Conservation (phyloP, 495 filamentous ascomycete genomes). For the Sporormia fimetaria region DNA sequence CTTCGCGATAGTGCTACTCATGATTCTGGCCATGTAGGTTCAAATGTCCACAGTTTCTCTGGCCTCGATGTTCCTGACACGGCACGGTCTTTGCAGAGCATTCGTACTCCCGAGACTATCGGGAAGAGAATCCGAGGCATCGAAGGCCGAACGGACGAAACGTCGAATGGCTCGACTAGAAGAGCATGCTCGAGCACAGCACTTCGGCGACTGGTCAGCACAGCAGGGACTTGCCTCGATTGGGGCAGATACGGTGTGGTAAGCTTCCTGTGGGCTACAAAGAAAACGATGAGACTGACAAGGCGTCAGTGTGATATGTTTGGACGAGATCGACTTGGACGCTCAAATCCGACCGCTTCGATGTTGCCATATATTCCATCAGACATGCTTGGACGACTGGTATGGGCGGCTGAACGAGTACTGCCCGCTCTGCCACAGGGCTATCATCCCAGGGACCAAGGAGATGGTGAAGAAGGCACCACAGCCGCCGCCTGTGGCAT, state of each 20-base stretch:
- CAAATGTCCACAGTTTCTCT: background rate
- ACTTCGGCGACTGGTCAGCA: constrained; percentile 15
- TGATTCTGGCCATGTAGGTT: background rate
- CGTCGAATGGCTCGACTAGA: constrained; percentile 17
- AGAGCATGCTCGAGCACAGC: constrained; percentile 12
- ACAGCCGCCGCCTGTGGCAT: constrained; percentile 1
- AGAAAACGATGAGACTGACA: constrained; percentile 1
- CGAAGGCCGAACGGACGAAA: constrained; percentile 14
- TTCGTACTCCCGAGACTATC: constrained; percentile 4
- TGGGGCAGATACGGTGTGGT: constrained; percentile 14
- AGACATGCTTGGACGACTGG: constrained; percentile 24
- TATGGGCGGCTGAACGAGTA: constrained; percentile 22
- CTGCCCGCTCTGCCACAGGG: constrained; percentile 26
- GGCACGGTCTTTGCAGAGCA: background rate
- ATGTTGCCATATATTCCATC: constrained; percentile 25
- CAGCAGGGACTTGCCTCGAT: constrained; percentile 8
- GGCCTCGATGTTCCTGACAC: no score
- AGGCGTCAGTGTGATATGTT: constrained; percentile 19
- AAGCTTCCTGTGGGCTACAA: background rate
- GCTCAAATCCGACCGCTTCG: constrained; percentile 22
- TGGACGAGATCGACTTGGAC: constrained; percentile 19
- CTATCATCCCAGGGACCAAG: constrained; percentile 16
- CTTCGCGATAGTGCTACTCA: no score
- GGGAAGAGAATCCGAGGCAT: background rate
- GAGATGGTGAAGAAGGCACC: background rate